Conservation (phyloP, 225 moss, liverwort and hornwort genomes). For the Sphagnum tenellum region DNA sequence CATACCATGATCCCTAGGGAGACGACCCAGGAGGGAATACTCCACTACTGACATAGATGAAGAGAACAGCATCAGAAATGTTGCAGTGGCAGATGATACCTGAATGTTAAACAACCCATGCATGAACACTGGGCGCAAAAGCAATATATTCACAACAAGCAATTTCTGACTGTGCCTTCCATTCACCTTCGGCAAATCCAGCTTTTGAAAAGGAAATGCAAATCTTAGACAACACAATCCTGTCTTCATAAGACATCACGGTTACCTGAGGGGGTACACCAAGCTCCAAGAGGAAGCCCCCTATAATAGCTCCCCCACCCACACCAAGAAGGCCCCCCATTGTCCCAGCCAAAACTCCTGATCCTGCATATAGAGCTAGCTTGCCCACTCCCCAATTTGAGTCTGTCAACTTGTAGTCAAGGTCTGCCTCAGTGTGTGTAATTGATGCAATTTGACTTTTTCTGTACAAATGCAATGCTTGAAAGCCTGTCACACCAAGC, state of each 20-base stretch:
- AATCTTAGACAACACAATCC: neutral
- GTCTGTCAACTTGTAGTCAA: too few species aligned
- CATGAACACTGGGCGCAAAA: neutral
- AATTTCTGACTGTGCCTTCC: too few species aligned
- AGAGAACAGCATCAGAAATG: conserved; percentile 4
- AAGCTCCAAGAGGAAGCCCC: neutral
- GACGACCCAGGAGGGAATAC: conserved; percentile 3
- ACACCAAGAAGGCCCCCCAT: conserved; percentile 4
- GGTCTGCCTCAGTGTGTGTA: too few species aligned
- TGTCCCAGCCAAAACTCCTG: neutral
- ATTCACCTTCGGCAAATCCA: neutral
- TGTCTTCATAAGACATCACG: too few species aligned
- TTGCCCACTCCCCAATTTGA: neutral
- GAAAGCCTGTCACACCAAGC: conserved; percentile 1
- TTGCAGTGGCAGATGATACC: conserved; percentile 1
- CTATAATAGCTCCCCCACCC: conserved; percentile 1
- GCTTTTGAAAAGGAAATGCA: neutral
- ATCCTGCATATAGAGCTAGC: conserved; percentile 1
- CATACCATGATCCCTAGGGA: neutral
- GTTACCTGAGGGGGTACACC: conserved; percentile 1
- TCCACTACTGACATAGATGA: conserved; percentile 7
- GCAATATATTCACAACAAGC: too few species aligned
- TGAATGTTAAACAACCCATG: neutral
- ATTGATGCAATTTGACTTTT: too few species aligned
- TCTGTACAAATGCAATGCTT: neutral